A percentile compares a stretch with the other conserved stretches of the same genome.
Evolutionary conservation across 1,284 basidiomycete species (phyloP).

Genomic region (Cystobasidium sp.): DNA sequence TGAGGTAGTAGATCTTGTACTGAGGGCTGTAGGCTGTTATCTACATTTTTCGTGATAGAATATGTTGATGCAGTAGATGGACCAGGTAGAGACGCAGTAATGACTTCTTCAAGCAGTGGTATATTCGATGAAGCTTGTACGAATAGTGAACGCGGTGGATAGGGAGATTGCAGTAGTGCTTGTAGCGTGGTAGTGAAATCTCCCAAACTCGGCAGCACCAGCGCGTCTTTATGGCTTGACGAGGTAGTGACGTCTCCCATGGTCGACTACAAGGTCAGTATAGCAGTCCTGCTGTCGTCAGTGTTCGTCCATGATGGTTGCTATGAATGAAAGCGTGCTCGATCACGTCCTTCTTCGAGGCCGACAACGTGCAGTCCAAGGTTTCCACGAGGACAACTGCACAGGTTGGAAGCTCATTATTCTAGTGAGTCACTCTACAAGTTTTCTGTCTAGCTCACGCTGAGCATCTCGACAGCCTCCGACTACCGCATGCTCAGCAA

Average conservation of each 20-base stretch:
- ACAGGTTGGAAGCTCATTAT: too few species aligned
- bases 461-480: not conserved
- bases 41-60: not conserved
- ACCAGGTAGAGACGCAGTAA: not conserved
- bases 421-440: too few species aligned
- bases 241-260: not conserved
- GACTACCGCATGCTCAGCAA: constrained; percentile 24
- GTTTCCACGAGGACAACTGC: too few species aligned
- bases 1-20: constrained; percentile 23
- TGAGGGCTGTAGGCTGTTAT: not conserved
- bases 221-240: not conserved
- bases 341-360: not conserved
- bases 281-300: not conserved
- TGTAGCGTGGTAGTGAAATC: constrained; percentile 40
- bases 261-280: not conserved
- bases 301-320: too few species aligned
- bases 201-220: constrained; percentile 24
- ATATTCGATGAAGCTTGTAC: constrained; percentile 45
- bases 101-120: constrained; percentile 21
- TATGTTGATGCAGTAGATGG: not conserved
- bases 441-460: not conserved
- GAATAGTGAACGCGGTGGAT: constrained; percentile 45
- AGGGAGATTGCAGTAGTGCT: constrained; percentile 39
- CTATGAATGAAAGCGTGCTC: not conserved
- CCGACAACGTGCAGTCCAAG: too few species aligned